Percentiles rank a stretch among this genome's conserved stretches.
phyloP scores from a whole-genome alignment of 225 moss, liverwort and hornwort genomes.

The Antitrichia curtipendula region DNA sequence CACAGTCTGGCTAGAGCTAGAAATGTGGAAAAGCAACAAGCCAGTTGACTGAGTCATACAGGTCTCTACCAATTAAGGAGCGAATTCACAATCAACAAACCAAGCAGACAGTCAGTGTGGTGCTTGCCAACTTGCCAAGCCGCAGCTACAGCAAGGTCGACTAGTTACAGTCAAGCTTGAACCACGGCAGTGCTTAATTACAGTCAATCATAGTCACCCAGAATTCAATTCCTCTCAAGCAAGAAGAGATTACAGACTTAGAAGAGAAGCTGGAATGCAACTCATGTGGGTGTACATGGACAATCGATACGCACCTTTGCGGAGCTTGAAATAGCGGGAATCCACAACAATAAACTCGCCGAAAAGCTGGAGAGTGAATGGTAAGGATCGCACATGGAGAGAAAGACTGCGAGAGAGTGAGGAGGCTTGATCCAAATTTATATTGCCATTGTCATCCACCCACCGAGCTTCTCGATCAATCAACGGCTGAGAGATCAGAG shows the following conservation, averaged over 20 bases:
- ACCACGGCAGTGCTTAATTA: too few species aligned
- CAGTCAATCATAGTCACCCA: too few species aligned
- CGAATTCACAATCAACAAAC: not conserved
- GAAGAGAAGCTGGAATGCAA: not conserved
- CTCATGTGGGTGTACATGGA: not conserved
- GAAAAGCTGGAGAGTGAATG: not conserved
- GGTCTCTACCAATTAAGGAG: too few species aligned
- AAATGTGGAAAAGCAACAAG: not conserved
- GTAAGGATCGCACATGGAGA: not conserved
- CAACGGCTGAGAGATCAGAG: not conserved
- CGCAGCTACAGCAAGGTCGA: not conserved
- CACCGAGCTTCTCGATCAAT: not conserved
- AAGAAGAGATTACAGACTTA: not conserved
- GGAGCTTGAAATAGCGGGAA: not conserved
- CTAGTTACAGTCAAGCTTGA: not conserved
- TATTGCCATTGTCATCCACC: not conserved
- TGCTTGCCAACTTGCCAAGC: too few species aligned
- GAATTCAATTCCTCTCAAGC: not conserved
- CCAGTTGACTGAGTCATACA: not conserved
- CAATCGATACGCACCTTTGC: not conserved
- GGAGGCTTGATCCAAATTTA: not conserved
- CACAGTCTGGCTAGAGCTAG: not conserved
- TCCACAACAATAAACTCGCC: not conserved
- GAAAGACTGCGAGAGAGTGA: not conserved
- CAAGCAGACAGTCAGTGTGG: not conserved